Evolutionary conservation across 1,139 yeast species (phyloP).

Genomic region (Nakaseomyces sp.): DNA sequence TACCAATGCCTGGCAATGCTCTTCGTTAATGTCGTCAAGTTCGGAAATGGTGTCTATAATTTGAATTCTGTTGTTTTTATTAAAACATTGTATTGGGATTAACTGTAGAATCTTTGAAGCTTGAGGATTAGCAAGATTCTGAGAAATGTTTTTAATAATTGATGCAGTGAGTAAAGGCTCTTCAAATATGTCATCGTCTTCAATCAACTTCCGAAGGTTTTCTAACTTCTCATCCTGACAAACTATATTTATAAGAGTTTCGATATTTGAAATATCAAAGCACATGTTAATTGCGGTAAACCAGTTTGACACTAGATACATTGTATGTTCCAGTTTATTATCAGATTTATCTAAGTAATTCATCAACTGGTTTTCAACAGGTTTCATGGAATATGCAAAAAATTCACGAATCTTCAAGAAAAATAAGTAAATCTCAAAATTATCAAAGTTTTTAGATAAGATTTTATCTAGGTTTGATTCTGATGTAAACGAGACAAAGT

Average conservation of each 20-base stretch:
- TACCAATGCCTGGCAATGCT: constrained; percentile 19
- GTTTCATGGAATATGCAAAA: constrained; percentile 26
- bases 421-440: constrained; percentile 30
- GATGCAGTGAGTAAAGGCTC: constrained; percentile 34
- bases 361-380: constrained; percentile 29
- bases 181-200: constrained; percentile 35
- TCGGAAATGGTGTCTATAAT: constrained; percentile 34
- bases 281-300: constrained; percentile 38
- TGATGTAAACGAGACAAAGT: constrained; percentile 9
- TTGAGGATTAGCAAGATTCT: constrained; percentile 7
- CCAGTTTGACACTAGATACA: constrained; percentile 46
- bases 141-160: constrained; percentile 19
- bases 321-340: constrained; percentile 7
- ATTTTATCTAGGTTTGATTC: constrained; percentile 3
- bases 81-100: constrained; percentile 46
- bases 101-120: constrained; percentile 9
- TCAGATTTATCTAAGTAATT: constrained; percentile 16
- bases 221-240: constrained; percentile 13
- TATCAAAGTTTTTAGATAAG: not conserved
- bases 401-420: constrained; percentile 44
- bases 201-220: constrained; percentile 19
- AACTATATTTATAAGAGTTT: constrained; percentile 12
- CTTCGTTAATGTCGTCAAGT: constrained; percentile 8
- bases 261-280: constrained; percentile 25
- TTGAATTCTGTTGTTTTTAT: constrained; percentile 36